A percentile compares a stretch with the other conserved stretches of the same genome.
Evolutionary conservation across 2,329 filamentous ascomycete species (phyloP).

Genomic region (Botrytis fragariae): DNA sequence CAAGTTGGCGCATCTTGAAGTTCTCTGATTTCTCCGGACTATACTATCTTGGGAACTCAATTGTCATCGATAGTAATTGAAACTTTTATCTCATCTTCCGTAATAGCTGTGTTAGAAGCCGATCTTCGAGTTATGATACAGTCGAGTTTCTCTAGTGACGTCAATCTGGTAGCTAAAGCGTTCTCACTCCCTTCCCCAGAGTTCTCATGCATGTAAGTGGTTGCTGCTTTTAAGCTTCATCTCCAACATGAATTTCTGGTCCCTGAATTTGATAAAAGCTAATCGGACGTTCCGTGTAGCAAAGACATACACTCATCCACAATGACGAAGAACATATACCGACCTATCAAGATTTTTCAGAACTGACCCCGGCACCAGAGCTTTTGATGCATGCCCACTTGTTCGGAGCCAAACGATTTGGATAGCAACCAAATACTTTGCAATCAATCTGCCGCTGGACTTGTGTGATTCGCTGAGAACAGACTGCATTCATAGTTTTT

Average conservation of each 20-base stretch:
- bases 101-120: not conserved
- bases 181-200: not conserved
- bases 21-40: not conserved
- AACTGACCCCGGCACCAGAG: not conserved
- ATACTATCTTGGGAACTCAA: not conserved
- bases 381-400: not conserved
- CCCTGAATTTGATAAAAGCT: too few species aligned
- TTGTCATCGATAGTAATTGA: not conserved
- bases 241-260: not conserved
- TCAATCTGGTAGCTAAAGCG: rapidly evolving
- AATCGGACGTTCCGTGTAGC: too few species aligned
- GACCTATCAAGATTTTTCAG: too few species aligned
- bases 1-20: not conserved
- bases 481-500: rapidly evolving
- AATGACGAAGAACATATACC: too few species aligned
- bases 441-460: not conserved
- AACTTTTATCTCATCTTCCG: not conserved
- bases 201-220: not conserved
- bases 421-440: not conserved
- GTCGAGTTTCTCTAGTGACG: rapidly evolving
- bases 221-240: rapidly evolving
- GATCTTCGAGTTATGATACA: not conserved
- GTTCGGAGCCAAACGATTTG: rapidly evolving
- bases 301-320: not conserved
- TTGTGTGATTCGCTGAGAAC: not conserved